phyloP scores from a whole-genome alignment of 2,329 filamentous ascomycete genomes.

The Waltergamsia citrina region DNA sequence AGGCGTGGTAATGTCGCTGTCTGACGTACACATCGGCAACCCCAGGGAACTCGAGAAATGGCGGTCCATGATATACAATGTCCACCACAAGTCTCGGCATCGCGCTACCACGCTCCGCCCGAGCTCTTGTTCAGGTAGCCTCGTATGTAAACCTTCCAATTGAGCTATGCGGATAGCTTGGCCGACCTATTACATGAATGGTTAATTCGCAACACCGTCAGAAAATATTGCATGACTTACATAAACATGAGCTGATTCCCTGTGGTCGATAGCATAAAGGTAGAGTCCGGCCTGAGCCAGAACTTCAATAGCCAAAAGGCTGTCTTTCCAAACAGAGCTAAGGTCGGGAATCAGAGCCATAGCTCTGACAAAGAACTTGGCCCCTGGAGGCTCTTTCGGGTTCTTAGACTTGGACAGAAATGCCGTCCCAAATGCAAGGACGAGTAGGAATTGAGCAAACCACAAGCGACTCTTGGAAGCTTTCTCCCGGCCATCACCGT shows the following conservation, averaged over 20 bases:
- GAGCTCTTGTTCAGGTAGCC: slow-evolving; percentile 24
- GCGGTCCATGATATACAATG: slow-evolving; percentile 27
- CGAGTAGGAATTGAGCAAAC: slow-evolving; percentile 14
- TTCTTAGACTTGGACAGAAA: slow-evolving; percentile 10
- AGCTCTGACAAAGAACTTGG: slow-evolving; percentile 19
- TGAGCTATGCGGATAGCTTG: slow-evolving; percentile 29
- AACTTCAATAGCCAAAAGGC: slow-evolving; percentile 24
- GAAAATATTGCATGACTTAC: slow-evolving; percentile 7
- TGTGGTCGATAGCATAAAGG: slow-evolving; percentile 24
- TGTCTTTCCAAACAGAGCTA: slow-evolving; percentile 22
- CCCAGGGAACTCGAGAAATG: slow-evolving; percentile 28
- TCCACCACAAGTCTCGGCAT: slow-evolving; percentile 30
- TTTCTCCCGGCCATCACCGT: slow-evolving; percentile 9
- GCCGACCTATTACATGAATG: slow-evolving; percentile 16
- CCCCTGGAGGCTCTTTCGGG: slow-evolving; percentile 19
- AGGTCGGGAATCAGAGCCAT: slow-evolving; percentile 25
- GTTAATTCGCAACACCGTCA: background rate
- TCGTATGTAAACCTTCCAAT: slow-evolving; percentile 28
- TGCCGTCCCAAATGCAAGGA: slow-evolving; percentile 12
- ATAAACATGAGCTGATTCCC: slow-evolving; percentile 20
- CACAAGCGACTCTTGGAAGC: slow-evolving; percentile 13
- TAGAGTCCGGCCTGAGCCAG: slow-evolving; percentile 24
- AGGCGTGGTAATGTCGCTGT: slow-evolving; percentile 25
- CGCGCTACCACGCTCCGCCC: slow-evolving; percentile 17
- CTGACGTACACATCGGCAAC: slow-evolving; percentile 24